Conservation (phyloP, 2,329 filamentous ascomycete genomes). For the Didymellaceae sp. region DNA sequence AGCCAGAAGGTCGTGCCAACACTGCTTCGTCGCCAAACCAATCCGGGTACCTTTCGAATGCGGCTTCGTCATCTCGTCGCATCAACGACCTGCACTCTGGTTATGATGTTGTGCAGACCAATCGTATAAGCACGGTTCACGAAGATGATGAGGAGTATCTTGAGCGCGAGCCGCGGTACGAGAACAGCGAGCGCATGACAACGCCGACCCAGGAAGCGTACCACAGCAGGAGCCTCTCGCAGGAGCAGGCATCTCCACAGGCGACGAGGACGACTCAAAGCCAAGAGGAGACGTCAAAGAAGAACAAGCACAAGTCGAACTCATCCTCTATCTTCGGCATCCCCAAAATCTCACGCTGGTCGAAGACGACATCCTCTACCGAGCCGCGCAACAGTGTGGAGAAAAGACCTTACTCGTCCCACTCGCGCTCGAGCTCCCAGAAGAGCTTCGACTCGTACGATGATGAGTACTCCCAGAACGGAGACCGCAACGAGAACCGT, state of each 20-base stretch:
- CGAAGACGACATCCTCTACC: constrained; percentile 91
- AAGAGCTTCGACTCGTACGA: constrained; percentile 67
- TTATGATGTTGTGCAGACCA: constrained; percentile 64
- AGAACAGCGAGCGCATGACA: constrained; percentile 65
- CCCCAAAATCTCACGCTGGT: constrained; percentile 96
- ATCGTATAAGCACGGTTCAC: constrained; percentile 88
- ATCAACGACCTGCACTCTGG: constrained; percentile 55
- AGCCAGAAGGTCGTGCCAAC: constrained; percentile 80
- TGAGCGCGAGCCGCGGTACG: constrained; percentile 64
- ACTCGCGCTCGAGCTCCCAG: constrained; percentile 69
- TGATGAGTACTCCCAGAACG: constrained; percentile 64
- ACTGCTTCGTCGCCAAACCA: constrained; percentile 77
- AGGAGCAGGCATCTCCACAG: constrained; percentile 62
- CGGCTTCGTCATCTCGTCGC: constrained; percentile 54
- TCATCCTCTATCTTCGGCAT: constrained; percentile 74
- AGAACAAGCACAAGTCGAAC: constrained; percentile 86
- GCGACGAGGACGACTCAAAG: constrained; percentile 58
- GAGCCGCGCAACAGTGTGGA: constrained; percentile 72
- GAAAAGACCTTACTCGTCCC: constrained; percentile 66
- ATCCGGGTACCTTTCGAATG: constrained; percentile 75
- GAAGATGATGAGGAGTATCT: constrained; percentile 80
- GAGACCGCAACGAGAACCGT: constrained; percentile 65
- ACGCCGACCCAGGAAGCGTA: constrained; percentile 65
- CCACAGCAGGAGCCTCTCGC: constrained; percentile 44
- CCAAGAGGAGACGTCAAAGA: constrained; percentile 77